These are phyloP conservation scores for Fusarium pininemorale DNA, from an alignment of 2,329 filamentous ascomycete species.

Conservation along the genomic window DNA sequence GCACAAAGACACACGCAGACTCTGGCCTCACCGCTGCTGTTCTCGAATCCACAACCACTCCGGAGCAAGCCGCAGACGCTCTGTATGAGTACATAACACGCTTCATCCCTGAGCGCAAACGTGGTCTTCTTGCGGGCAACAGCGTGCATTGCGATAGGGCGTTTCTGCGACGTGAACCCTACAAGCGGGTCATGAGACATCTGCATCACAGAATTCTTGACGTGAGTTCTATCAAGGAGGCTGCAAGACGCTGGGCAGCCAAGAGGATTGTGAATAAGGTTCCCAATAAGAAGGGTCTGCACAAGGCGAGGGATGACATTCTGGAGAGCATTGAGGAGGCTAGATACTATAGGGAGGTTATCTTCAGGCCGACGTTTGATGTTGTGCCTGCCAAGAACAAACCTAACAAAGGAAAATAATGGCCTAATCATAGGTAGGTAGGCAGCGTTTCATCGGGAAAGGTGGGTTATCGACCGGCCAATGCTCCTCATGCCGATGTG, in stretches of 20 bases:
- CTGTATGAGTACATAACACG: conserved; percentile 82
- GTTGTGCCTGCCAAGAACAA: conserved; percentile 37
- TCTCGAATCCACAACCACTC: conserved; percentile 75
- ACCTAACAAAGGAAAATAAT: conserved; percentile 20
- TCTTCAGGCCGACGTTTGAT: conserved; percentile 63
- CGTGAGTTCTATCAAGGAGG: conserved; percentile 93
- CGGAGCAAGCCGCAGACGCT: conserved; percentile 74
- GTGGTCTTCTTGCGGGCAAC: conserved; percentile 86
- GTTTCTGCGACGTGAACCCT: conserved; percentile 81
- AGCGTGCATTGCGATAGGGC: conserved; percentile 89
- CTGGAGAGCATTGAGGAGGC: conserved; percentile 95
- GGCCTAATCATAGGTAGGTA: background rate
- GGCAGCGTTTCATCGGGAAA: background rate
- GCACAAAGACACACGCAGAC: conserved; percentile 77
- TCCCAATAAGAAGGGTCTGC: conserved; percentile 78
- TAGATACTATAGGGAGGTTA: conserved; percentile 76
- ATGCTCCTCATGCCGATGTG: background rate
- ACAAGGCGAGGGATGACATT: conserved; percentile 89
- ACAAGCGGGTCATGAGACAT: conserved; percentile 75
- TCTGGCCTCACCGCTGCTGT: conserved; percentile 86
- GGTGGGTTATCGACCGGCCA: background rate
- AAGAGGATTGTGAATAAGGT: conserved; percentile 59
- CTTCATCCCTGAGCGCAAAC: conserved; percentile 72
- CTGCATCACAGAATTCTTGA: conserved; percentile 92
- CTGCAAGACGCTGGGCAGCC: conserved; percentile 79